Percentiles rank a stretch among this genome's conserved stretches.
Conservation (phyloP, 306 rosid species). For the Urtica urens region DNA sequence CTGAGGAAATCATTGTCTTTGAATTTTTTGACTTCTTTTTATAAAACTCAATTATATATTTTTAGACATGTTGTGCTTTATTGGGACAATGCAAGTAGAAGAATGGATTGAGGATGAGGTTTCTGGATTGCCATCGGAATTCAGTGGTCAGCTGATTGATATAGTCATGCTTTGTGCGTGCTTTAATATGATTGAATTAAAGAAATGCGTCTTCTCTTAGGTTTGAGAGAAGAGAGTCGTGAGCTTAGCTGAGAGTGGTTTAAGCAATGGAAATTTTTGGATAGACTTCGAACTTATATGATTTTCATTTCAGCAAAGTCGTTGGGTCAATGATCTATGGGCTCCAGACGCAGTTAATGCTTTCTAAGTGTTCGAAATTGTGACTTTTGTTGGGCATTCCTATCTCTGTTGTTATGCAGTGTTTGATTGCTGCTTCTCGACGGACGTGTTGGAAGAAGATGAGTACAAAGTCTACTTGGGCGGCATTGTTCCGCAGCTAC, state of each 20-base stretch:
- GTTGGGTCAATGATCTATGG: not conserved
- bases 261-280: not conserved
- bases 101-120: slow-evolving; percentile 17
- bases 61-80: slow-evolving; percentile 8
- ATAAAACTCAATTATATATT: slow-evolving; percentile 12
- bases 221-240: not conserved
- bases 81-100: slow-evolving; percentile 25
- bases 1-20: slow-evolving; percentile 15
- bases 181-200: not conserved
- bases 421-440: slow-evolving; percentile 96
- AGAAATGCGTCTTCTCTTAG: too few species aligned
- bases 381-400: not conserved
- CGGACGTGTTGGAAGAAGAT: slow-evolving; percentile 76
- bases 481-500: slow-evolving; percentile 81
- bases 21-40: slow-evolving; percentile 5
- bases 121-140: slow-evolving; percentile 3
- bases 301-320: not conserved
- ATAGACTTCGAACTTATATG: not conserved
- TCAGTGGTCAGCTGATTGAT: not conserved
- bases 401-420: slow-evolving; percentile 36
- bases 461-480: slow-evolving; percentile 78
- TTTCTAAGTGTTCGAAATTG: not conserved
- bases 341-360: too few species aligned
- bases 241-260: not conserved
- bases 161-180: not conserved